Evolutionary conservation across 2,329 filamentous ascomycete genomes (phyloP).

Genomic region (Paecilomyces niveus): DNA sequence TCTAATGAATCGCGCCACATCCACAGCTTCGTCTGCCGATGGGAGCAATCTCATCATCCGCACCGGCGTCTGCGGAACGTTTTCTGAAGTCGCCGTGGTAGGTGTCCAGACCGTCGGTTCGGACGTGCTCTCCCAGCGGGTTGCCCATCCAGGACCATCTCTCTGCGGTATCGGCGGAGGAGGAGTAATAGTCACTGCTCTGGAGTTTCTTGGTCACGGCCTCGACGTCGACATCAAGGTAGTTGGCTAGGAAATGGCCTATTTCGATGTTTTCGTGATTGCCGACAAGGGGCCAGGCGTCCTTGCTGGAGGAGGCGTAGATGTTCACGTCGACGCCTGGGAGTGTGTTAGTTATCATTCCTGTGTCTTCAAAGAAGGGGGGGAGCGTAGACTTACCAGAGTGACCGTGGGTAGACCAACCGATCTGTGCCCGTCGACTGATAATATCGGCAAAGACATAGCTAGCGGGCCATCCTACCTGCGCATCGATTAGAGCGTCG

Average conservation of each 20-base stretch:
- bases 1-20: slow-evolving; percentile 18
- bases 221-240: slow-evolving; percentile 72
- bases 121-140: slow-evolving; percentile 28
- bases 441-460: slow-evolving; percentile 76
- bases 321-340: slow-evolving; percentile 89
- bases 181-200: background rate
- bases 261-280: slow-evolving; percentile 96
- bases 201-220: slow-evolving; percentile 69
- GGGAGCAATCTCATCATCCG: background rate
- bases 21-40: slow-evolving; percentile 19
- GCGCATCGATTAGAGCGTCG: slow-evolving; percentile 51
- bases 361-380: background rate
- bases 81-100: slow-evolving; percentile 41
- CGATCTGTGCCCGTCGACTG: slow-evolving; percentile 77
- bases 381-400: slow-evolving; percentile 37
- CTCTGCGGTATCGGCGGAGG: slow-evolving; percentile 9
- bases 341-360: slow-evolving; percentile 5
- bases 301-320: slow-evolving; percentile 67
- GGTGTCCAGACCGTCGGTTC: slow-evolving; percentile 32
- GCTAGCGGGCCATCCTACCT: slow-evolving; percentile 48
- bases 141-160: slow-evolving; percentile 35
- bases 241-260: slow-evolving; percentile 71
- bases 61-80: slow-evolving; percentile 13
- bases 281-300: slow-evolving; percentile 59
- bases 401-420: slow-evolving; percentile 93